These are phyloP conservation scores for Chalciporus pseudorubinellus DNA, from an alignment of 768 basidiomycete genomes.

Conservation along the genomic window DNA sequence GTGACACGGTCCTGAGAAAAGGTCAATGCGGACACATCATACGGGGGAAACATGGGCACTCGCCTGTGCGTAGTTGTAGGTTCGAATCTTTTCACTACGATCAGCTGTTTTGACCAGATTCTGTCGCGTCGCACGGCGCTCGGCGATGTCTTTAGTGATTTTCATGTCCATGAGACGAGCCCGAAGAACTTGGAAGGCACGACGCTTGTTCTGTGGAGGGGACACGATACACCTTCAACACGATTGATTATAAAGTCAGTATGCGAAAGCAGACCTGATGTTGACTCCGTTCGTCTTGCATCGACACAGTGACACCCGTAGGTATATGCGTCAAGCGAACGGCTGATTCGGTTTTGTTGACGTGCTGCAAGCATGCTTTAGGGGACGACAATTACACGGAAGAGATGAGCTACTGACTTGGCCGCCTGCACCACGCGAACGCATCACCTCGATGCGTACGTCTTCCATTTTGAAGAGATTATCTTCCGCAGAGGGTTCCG, in stretches of 20 bases:
- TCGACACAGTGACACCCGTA: constrained; percentile 91
- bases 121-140: constrained; percentile 64
- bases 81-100: constrained; percentile 91
- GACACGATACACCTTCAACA: background rate
- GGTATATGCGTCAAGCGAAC: constrained; percentile 92
- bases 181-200: constrained; percentile 87
- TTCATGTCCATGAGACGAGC: constrained; percentile 84
- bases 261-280: constrained; percentile 64
- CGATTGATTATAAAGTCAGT: background rate
- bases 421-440: constrained; percentile 94
- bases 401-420: constrained; percentile 52
- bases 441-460: constrained; percentile 90
- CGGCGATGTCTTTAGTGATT: constrained; percentile 64
- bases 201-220: constrained; percentile 74
- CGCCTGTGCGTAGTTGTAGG: constrained; percentile 92
- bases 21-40: background rate
- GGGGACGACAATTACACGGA: background rate
- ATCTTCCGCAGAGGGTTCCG: constrained; percentile 49
- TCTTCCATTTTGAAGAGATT: constrained; percentile 82
- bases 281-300: constrained; percentile 97
- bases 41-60: background rate
- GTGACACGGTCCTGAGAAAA: constrained; percentile 77
- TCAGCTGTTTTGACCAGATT: constrained; percentile 80
- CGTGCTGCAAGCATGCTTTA: constrained; percentile 58
- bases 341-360: constrained; percentile 98